Evolutionary conservation across 176 grass and related monocot genomes (phyloP).

Genomic region (Avena insularis): DNA sequence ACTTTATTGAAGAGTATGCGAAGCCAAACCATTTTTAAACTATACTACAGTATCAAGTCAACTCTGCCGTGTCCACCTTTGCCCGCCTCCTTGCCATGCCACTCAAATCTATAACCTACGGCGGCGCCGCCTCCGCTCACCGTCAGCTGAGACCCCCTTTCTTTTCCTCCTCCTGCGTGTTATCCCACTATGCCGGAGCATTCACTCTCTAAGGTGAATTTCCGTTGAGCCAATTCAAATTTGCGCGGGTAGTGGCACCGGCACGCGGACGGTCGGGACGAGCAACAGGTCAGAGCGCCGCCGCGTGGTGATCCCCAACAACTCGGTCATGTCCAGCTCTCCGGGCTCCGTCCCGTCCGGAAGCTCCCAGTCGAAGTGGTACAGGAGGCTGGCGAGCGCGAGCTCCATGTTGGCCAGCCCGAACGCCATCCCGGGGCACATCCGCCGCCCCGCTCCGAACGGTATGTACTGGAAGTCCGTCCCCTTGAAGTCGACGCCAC

Average conservation of each 20-base stretch:
- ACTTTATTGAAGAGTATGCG: too few relatives aligned
- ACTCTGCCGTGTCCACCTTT: too few relatives aligned
- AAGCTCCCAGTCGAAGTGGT: slow-evolving; percentile 34
- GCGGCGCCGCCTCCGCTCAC: too few relatives aligned
- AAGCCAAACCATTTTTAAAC: too few relatives aligned
- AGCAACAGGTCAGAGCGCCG: neutral
- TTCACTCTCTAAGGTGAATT: too few relatives aligned
- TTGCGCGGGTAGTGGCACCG: neutral
- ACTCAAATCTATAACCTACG: too few relatives aligned
- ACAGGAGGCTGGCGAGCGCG: slow-evolving; percentile 6
- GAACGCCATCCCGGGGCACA: slow-evolving; percentile 38
- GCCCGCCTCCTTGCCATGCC: too few relatives aligned
- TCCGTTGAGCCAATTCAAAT: too few relatives aligned
- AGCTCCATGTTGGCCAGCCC: slow-evolving; percentile 17
- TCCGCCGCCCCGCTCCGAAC: slow-evolving; percentile 35
- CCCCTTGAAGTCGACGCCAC: slow-evolving; percentile 6
- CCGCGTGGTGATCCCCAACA: neutral
- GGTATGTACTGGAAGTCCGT: slow-evolving; percentile 44
- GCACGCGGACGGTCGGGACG: neutral
- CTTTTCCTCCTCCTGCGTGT: too few relatives aligned
- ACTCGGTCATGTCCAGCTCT: slow-evolving; percentile 32
- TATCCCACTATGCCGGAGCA: too few relatives aligned
- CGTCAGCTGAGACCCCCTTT: too few relatives aligned
- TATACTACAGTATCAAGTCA: too few relatives aligned
- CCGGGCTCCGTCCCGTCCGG: neutral